These are phyloP conservation scores for Apophysomyces elegans DNA, from an alignment of 371 early-diverging fungal genomes.

Conservation along the genomic window DNA sequence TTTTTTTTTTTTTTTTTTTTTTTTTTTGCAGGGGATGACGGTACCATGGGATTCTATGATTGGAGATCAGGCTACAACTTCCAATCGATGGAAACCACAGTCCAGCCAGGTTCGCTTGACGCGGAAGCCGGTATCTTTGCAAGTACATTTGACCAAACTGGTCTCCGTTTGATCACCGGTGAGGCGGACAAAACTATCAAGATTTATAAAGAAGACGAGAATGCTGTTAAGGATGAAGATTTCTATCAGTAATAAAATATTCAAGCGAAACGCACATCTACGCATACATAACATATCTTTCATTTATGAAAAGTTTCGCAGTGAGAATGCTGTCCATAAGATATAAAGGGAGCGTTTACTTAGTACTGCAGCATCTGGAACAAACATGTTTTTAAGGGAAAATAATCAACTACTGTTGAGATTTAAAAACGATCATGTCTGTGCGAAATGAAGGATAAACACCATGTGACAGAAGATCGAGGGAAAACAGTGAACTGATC, in stretches of 20 bases:
- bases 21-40: conserved; percentile 79
- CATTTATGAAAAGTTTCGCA: too few species aligned
- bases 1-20: too few species aligned
- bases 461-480: too few species aligned
- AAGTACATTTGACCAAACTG: conserved; percentile 94
- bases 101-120: conserved; percentile 96
- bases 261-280: not conserved
- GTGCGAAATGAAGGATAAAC: too few species aligned
- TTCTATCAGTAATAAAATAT: conserved; percentile 33
- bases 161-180: conserved; percentile 93
- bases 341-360: too few species aligned
- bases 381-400: too few species aligned
- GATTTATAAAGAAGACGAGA: conserved; percentile 88
- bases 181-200: conserved; percentile 99
- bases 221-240: conserved; percentile 58
- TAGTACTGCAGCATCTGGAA: too few species aligned
- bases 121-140: conserved; percentile 95
- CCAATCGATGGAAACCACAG: conserved; percentile 83
- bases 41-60: conserved; percentile 95
- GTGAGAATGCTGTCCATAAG: too few species aligned
- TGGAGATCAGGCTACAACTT: conserved; percentile 96
- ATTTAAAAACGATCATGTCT: too few species aligned
- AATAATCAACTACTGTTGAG: too few species aligned
- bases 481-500: too few species aligned
- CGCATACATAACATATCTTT: too few species aligned